Base-by-base conservation (phyloP, 331 rosid species). In the Prunus yedoensis region DNA sequence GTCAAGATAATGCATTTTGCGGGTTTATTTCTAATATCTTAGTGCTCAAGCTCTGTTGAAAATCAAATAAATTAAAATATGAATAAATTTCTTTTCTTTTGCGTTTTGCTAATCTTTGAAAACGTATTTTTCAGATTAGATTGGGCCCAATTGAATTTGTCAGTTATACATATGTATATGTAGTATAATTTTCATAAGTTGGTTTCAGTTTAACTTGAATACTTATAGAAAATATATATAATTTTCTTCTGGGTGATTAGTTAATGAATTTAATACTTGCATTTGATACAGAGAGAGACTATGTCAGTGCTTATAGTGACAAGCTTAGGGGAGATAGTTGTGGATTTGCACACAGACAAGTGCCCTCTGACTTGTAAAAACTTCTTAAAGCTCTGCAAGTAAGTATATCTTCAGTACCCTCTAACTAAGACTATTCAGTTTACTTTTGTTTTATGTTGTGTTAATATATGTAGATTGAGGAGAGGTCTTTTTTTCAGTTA, bases 351-450 rank as follows among this genome's bases (percentile, higher is more conserved):
- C 83, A 61, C 93, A 3, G 90, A 85, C 27, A 88, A 81, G 70
- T 94, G 99, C 82, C 97, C 99, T 70, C 70, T 94, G 76, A 92
- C 99, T 70, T 73, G 86, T 83, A 94, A 94, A 66, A 94, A 92
- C 74, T 94, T 94, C 93, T 68, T 94, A 80, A 94, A 94, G 89
- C 96, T 94, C 46, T 92, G 97, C 93, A 92, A 88, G 97, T 91
- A 0, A 81, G 91, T 79, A 17, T 4, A 3, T 53, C 47, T 50
- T 56, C 59, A 10, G 27, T 45, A 0, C 57, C 47, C n/a, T 70
- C 59, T 30, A 12, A 13, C 4, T 53, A 16, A 18, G 7, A 56
- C 8, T 11, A 3, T 60, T 12, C 2, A 2, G 3, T 9, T 66
- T 50, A 11, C 43, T 3, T 28, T 65, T 66, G 10, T 57, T 51